phyloP scores from a whole-genome alignment of 768 basidiomycete species.

The Tephrocybe sp. region DNA sequence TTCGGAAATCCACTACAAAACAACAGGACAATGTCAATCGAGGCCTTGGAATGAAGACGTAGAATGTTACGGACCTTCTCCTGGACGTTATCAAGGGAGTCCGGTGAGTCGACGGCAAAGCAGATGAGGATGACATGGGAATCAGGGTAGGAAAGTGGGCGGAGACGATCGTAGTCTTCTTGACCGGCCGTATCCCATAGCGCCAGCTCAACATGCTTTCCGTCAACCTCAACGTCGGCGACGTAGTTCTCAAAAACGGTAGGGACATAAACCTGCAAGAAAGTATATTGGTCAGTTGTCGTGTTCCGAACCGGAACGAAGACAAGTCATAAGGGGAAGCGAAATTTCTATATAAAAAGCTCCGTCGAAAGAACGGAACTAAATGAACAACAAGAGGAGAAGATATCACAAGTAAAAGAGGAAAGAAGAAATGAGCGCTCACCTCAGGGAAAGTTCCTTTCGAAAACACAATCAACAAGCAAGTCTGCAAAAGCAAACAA shows the following conservation, averaged over 20 bases:
- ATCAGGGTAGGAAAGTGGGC: conserved; percentile 97
- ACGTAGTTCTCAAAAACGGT: conserved; percentile 99
- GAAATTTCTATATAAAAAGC: too few species aligned
- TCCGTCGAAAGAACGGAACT: not conserved
- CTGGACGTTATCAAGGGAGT: conserved; percentile 99
- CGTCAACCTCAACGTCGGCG: conserved; percentile 97
- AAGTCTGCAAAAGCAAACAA: conserved; percentile 54
- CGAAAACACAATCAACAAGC: conserved; percentile 93
- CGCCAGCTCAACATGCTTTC: conserved; percentile 97
- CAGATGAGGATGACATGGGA: conserved; percentile 99
- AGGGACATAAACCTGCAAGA: conserved; percentile 89
- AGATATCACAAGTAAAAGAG: too few species aligned
- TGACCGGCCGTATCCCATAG: conserved; percentile 99
- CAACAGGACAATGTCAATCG: not conserved
- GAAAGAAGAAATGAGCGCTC: conserved; percentile 17
- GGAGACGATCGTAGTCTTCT: conserved; percentile 98
- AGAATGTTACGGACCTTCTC: conserved; percentile 77
- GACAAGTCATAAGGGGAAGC: not conserved
- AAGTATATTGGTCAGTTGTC: conserved; percentile 8
- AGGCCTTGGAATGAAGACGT: not conserved
- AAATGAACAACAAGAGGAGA: not conserved
- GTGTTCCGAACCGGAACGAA: not conserved
- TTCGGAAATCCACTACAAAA: conserved; percentile 95
- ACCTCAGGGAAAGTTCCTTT: conserved; percentile 98
- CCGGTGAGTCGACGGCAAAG: conserved; percentile 97